Conservation (phyloP, 2,329 filamentous ascomycete genomes). For the Coniochaeta pulveracea region DNA sequence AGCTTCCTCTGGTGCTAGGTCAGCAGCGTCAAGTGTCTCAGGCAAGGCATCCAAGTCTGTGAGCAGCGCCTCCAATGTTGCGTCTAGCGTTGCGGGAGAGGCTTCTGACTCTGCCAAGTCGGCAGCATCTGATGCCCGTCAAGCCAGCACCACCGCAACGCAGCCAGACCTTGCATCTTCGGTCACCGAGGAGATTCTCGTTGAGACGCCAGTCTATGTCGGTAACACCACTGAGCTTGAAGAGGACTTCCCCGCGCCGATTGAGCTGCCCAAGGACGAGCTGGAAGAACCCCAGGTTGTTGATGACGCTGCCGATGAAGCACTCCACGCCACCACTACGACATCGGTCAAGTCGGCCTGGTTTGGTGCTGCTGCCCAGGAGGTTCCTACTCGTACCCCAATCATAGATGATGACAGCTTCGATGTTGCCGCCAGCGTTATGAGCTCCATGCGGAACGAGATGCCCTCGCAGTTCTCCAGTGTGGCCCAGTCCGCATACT, state of each 20-base stretch:
- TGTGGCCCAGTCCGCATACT: slow-evolving; percentile 37
- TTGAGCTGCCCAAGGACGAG: slow-evolving; percentile 12
- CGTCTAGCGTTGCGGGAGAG: slow-evolving; percentile 9
- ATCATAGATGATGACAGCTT: slow-evolving; percentile 37
- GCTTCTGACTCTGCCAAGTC: slow-evolving; percentile 7
- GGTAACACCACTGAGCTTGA: slow-evolving; percentile 12
- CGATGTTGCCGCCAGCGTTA: slow-evolving; percentile 23
- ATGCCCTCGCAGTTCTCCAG: slow-evolving; percentile 15
- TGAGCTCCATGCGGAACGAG: slow-evolving; percentile 22
- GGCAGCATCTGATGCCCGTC: slow-evolving; percentile 1
- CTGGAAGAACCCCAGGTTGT: slow-evolving; percentile 10
- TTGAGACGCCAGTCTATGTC: slow-evolving; percentile 20
- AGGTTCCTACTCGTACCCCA: slow-evolving; percentile 32
- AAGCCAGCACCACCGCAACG: slow-evolving; percentile 8
- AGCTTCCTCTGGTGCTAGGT: not conserved
- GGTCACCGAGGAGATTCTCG: slow-evolving; percentile 13
- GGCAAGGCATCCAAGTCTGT: slow-evolving; percentile 7
- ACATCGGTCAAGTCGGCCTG: slow-evolving; percentile 31
- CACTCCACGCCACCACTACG: slow-evolving; percentile 14
- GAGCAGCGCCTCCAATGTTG: slow-evolving; percentile 7
- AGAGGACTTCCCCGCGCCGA: slow-evolving; percentile 8
- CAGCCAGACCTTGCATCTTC: slow-evolving; percentile 10
- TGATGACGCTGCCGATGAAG: slow-evolving; percentile 11
- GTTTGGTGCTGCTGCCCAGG: slow-evolving; percentile 39
- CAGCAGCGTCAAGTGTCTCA: slow-evolving; percentile 3